phyloP scores from a whole-genome alignment of 495 filamentous ascomycete genomes.

The Aspergillus avenaceus region DNA sequence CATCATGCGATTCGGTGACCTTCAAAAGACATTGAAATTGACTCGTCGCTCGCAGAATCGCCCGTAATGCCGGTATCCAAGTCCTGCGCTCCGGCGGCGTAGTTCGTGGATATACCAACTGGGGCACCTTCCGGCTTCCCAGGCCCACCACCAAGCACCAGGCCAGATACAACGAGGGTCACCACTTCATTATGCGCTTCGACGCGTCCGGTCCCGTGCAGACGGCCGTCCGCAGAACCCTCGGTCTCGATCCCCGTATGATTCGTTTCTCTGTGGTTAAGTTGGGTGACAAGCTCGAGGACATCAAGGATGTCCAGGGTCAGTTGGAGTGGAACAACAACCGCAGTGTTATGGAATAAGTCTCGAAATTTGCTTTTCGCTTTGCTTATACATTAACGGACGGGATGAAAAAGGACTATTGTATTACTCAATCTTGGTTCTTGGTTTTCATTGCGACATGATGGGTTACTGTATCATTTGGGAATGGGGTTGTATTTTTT shows the following conservation, averaged over 20 bases:
- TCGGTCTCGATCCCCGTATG: conserved; percentile 87
- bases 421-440: conserved; percentile 13
- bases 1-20: background rate
- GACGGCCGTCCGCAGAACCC: conserved; percentile 62
- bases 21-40: conserved; percentile 3
- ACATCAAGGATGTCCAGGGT: conserved; percentile 60
- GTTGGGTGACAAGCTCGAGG: conserved; percentile 72
- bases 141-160: conserved; percentile 71
- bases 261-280: conserved; percentile 83
- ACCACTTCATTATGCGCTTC: conserved; percentile 98
- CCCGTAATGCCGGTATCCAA: conserved; percentile 75
- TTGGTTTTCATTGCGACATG: conserved; percentile 10
- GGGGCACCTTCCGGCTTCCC: conserved; percentile 85
- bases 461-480: conserved; percentile 24
- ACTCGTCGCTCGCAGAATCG: conserved; percentile 56
- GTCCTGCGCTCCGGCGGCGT: conserved; percentile 85
- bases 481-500: conserved; percentile 24
- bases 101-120: conserved; percentile 88
- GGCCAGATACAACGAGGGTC: conserved; percentile 71
- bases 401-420: conserved; percentile 4
- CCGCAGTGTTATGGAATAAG: conserved; percentile 26
- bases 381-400: background rate
- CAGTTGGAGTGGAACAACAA: conserved; percentile 54
- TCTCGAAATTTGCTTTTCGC: conserved; percentile 10
- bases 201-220: conserved; percentile 70